Evolutionary conservation across 1,284 basidiomycete genomes (phyloP), one percentile per base, ranked within the genome.

Genomic region (Fistulina hepatica): DNA sequence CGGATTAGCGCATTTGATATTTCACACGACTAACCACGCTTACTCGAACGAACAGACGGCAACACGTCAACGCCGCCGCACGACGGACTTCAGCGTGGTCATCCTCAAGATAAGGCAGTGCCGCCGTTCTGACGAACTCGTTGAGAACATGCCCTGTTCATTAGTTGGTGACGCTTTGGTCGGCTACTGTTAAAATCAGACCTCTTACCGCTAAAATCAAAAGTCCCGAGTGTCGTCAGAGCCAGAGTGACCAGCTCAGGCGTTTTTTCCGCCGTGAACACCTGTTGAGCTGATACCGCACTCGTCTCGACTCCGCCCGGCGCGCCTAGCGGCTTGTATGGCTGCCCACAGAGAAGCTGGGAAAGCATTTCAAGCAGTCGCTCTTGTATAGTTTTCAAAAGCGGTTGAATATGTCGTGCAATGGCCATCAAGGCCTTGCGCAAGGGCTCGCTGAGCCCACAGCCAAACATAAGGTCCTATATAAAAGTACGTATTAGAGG

Each of bases 391-490:
- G 86, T 88, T 53, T 81, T 83, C 40, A 97, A 64, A 12, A 99
- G 64, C 0, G 95, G 92, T 1, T 89, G 90, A 23, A 98, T 97
- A 50, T 88, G 76, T 40, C 76, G 73, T 1, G 91, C 88, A 41
- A 98, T 91, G 21, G 83, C 81, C 17, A 81, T 76, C 6, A 99
- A 68, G 0, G 94, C 92, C 48, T 85, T 76, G 27, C 83, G 76
- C 26, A 99, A 67, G 8, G 93, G 79, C 43, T 94, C 89, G 51
- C 86, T 94, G 43, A 99, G 64, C 2, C 93, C 94, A 58, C 86
- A 95, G 0, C 81, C 84, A 57, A 98, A 91, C 86, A 98, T 98
- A 34, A 97, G 69, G 55, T 97, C 92, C n/a, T n/a, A n/a, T n/a
- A n/a, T n/a, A n/a, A n/a, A n/a, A n/a, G n/a, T n/a, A n/a, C n/a